Conservation (phyloP, 176 grass and related monocot species). For the Raddia distichophylla region DNA sequence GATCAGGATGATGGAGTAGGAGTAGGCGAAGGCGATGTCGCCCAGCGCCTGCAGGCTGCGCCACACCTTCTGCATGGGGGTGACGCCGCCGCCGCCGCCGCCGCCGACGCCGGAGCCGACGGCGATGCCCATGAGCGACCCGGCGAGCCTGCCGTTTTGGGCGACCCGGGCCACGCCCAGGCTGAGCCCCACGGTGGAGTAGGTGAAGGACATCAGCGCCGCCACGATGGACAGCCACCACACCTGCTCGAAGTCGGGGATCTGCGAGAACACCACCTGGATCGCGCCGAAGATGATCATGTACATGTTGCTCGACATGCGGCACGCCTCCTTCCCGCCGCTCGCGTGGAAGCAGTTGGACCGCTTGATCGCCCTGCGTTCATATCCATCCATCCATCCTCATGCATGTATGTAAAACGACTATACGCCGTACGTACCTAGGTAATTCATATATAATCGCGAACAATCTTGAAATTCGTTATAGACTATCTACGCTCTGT, state of each 20-base stretch:
- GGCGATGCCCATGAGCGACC: slow-evolving; percentile 50
- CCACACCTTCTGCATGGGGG: slow-evolving; percentile 57
- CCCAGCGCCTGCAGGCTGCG: slow-evolving; percentile 59
- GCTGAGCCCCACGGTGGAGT: slow-evolving; percentile 51
- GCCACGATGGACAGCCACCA: slow-evolving; percentile 72
- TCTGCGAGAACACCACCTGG: slow-evolving; percentile 62
- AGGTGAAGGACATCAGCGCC: slow-evolving; percentile 66
- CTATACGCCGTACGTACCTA: too few species aligned
- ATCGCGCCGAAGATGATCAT: slow-evolving; percentile 61
- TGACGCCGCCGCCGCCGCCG: slow-evolving; percentile 36
- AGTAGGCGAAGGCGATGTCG: slow-evolving; percentile 73
- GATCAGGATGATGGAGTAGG: slow-evolving; percentile 67
- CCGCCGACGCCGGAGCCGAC: slow-evolving; percentile 49
- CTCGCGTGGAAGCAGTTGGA: slow-evolving; percentile 54
- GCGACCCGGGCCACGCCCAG: slow-evolving; percentile 53
- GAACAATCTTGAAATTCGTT: too few species aligned
- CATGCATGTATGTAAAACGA: too few species aligned
- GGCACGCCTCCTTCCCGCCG: slow-evolving; percentile 34
- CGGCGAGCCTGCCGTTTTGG: slow-evolving; percentile 21
- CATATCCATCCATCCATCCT: too few species aligned
- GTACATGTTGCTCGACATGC: slow-evolving; percentile 53
- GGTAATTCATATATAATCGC: too few species aligned
- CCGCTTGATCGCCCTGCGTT: slow-evolving; percentile 52
- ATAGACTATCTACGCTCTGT: too few species aligned
- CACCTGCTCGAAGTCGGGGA: slow-evolving; percentile 63